Evolutionary conservation across 129 eudicot genomes (phyloP), one percentile per base, ranked within the genome.

Genomic region (Glebionis coronaria): DNA sequence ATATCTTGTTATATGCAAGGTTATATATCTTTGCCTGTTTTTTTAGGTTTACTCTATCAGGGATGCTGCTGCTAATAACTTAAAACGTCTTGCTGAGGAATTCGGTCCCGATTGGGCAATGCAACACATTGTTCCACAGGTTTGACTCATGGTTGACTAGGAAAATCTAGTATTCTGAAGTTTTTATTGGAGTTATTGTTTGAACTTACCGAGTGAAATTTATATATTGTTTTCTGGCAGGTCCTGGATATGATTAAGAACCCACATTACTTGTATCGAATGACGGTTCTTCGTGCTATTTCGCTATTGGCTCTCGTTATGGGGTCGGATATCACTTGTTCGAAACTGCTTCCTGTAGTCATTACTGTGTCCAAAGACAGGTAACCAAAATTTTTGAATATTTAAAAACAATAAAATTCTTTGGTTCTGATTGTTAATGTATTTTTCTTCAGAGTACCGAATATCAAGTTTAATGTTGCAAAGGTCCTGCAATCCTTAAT

Each of bases 71-170:
- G 97, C 99, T 25, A 94, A 87, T 82, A 94, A 94, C 79, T 49
- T 94, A 67, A 94, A 94, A 67, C 99, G 99, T 19, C 88, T 94
- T 67, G 99, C 99, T 7, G 99, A 94, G 78, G 99, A 94, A 78
- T 94, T 94, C 38, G 97, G 99, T 59, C 95, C 99, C 12, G 99
- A 94, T 66, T 94, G 99, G 99, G 93, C 99, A 46, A 94, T 94
- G 97, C 93, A 94, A 85, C 99, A 94, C 72, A 94, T 94, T 12
- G 79, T 94, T 63, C 99, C 99, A 47, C 97, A 94, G 99, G 99
- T 93, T 71, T 52, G 76, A 52, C 49, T 64, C 55, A 38, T 70
- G 16, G 42, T 49, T 49, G 54, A 15, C 54, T 49, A 49, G 19
- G 42, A 35, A 63, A 16, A 31, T 49, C 10, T 42, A 31, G 10